Conservation (phyloP, 495 filamentous ascomycete genomes). For the Bacidia gigantensis region DNA sequence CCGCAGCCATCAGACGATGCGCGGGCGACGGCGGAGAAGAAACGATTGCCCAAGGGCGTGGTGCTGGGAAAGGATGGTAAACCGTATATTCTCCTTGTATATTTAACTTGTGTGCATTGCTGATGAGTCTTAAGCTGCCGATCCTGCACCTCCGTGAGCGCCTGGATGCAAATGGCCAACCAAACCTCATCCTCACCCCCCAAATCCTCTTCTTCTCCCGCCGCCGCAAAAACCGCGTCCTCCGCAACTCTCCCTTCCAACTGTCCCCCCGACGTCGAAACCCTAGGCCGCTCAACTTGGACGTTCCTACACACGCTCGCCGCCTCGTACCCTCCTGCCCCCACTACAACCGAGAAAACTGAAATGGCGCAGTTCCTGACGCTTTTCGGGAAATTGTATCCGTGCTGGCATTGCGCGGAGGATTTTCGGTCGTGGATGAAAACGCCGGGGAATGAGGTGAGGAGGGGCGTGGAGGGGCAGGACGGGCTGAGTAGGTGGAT, state of each 20-base stretch:
- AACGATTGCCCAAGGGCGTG: slow-evolving; percentile 55
- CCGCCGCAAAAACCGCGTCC: slow-evolving; percentile 7
- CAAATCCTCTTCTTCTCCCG: neutral
- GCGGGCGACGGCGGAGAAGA: slow-evolving; percentile 22
- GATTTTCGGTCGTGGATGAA: slow-evolving; percentile 79
- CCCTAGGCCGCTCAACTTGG: slow-evolving; percentile 76
- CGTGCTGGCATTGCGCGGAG: slow-evolving; percentile 88
- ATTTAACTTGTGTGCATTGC: no score
- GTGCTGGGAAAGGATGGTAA: slow-evolving; percentile 88
- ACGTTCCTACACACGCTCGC: slow-evolving; percentile 85
- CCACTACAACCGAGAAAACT: slow-evolving; percentile 49
- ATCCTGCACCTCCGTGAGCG: slow-evolving; percentile 62
- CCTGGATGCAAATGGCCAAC: slow-evolving; percentile 57
- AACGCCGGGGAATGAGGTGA: slow-evolving; percentile 51
- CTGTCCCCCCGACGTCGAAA: slow-evolving; percentile 53
- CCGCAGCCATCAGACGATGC: neutral
- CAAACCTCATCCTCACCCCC: slow-evolving; percentile 24
- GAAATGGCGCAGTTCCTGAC: slow-evolving; percentile 68
- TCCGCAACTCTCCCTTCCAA: slow-evolving; percentile 20
- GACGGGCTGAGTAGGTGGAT: slow-evolving; percentile 83
- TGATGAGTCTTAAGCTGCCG: no score
- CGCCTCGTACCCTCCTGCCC: slow-evolving; percentile 63
- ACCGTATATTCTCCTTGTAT: slow-evolving; percentile 61
- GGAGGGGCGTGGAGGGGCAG: slow-evolving; percentile 39
- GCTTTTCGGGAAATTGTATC: slow-evolving; percentile 73